Base-by-base conservation (phyloP, 2,329 filamentous ascomycete species). In the Colletotrichum scovillei region DNA sequence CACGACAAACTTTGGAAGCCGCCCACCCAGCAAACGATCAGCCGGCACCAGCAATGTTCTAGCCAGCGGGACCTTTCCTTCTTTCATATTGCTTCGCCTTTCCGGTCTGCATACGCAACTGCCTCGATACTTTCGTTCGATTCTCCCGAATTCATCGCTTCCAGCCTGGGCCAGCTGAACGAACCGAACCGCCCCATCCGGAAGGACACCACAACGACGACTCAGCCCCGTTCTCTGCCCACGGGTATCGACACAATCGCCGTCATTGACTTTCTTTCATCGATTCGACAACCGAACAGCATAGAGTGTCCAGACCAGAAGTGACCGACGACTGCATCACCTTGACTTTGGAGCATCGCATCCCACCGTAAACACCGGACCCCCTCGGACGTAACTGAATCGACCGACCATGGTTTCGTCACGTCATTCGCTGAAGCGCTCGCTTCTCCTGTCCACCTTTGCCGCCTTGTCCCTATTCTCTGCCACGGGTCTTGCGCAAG, bases 361-460 rank as follows among this genome's bases (percentile, higher is more conserved):
- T 60, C 53, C 38, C 12, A 59, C 46, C 28, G 52, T 26, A 46
- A 65, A 32, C 60, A 30, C 35, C 56, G 22, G 22, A 57, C 35
- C 19, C 8, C 16, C 14, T 52, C 32, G 30, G 46, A 58, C 26
- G 35, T 42, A 28, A 19, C 12, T 24, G 49, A 46, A 5, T 28
- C 35, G 32, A 53, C 58, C 52, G 57, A 66, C 32, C 55, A 76
- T 76, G 74, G 69, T 49, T 38, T 38, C 73, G 22, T 67, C 64
- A n/a, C 65, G 24, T 30, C 52, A 67, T 53, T 68, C 73, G 38
- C 55, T 74, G 63, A 74, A 73, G 72, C 74, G 67, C 57, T 58
- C 74, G 74, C 82, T 92, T 94, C 87, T 97, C 97, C 76, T 92
- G 90, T 78, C 95, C 90, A 84, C 95, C 95, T 95, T 98, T 97